These are phyloP conservation scores for Puccinia hordei DNA, from an alignment of 1,284 basidiomycete genomes.

Conservation along the genomic window DNA sequence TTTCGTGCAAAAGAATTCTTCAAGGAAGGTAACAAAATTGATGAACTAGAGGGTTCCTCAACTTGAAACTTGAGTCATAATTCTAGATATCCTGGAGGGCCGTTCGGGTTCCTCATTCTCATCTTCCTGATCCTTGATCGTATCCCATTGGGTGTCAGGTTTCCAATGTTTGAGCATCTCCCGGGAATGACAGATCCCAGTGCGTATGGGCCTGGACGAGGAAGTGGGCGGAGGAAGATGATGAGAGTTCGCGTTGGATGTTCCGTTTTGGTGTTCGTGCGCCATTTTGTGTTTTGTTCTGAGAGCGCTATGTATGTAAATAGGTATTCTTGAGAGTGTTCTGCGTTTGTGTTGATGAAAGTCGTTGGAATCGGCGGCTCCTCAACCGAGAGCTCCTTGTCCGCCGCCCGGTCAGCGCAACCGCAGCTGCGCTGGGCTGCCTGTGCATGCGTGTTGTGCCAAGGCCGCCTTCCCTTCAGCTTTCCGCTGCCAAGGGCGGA, in stretches of 20 bases:
- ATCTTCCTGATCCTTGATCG: conserved; percentile 29
- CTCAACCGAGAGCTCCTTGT: no score
- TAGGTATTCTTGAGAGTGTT: no score
- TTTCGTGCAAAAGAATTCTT: neutral
- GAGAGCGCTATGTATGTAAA: no score
- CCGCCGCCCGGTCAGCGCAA: no score
- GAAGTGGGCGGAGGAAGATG: neutral
- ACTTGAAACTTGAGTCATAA: conserved; percentile 38
- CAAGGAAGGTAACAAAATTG: neutral
- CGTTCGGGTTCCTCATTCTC: conserved; percentile 42
- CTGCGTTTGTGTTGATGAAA: no score
- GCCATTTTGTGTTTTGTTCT: no score
- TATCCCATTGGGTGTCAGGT: conserved; percentile 23
- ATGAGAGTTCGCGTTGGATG: neutral
- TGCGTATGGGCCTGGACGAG: conserved; percentile 11
- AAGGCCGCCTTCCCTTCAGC: no score
- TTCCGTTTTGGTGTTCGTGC: neutral
- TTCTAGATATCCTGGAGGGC: conserved; percentile 37
- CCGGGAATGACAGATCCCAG: conserved; percentile 36
- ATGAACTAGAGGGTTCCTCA: neutral
- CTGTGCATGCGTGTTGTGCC: no score
- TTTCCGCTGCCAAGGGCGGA: no score
- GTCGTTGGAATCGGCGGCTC: no score
- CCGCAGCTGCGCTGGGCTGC: no score
- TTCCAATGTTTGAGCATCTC: conserved; percentile 48